Evolutionary conservation across 108 stramenopile genomes (phyloP).

Genomic region (Skeletonema costatum): DNA sequence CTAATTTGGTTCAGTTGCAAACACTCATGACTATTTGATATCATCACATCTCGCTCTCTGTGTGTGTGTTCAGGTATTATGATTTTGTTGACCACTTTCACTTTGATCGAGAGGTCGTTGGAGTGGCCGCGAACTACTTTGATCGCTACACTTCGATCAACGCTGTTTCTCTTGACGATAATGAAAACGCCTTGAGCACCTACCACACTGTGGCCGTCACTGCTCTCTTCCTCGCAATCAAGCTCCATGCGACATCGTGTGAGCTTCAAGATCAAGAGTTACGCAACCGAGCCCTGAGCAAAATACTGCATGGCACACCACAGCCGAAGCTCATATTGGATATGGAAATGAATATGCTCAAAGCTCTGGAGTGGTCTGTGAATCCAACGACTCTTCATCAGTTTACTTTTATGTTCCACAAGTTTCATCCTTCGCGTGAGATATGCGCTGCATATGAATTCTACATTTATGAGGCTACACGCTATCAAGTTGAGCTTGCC

Average conservation of each 20-base stretch:
- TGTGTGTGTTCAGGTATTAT: conserved; percentile 8
- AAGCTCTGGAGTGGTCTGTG: conserved; percentile 6
- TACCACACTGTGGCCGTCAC: conserved; percentile 64
- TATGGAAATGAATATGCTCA: conserved; percentile 9
- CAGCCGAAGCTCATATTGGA: conserved; percentile 35
- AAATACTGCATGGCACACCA: not conserved
- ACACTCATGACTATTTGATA: too few species aligned
- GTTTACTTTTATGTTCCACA: not conserved
- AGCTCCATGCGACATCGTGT: conserved; percentile 12
- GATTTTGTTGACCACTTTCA: conserved; percentile 37
- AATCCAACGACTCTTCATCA: conserved; percentile 28
- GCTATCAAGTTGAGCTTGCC: conserved; percentile 19
- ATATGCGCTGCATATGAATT: not conserved
- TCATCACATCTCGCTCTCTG: not conserved
- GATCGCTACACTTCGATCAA: conserved; percentile 51
- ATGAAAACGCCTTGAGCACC: conserved; percentile 15
- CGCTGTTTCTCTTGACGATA: conserved; percentile 4
- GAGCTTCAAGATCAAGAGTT: not conserved
- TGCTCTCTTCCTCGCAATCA: conserved; percentile 68
- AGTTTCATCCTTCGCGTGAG: conserved; percentile 5
- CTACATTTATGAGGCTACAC: conserved; percentile 21
- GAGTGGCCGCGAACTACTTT: conserved; percentile 56
- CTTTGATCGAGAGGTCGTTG: conserved; percentile 70
- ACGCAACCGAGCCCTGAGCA: not conserved
- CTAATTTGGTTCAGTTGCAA: too few species aligned